Evolutionary conservation across 331 rosid genomes (phyloP), one percentile per base, ranked within the genome.

Genomic region (Stylosanthes scabra): DNA sequence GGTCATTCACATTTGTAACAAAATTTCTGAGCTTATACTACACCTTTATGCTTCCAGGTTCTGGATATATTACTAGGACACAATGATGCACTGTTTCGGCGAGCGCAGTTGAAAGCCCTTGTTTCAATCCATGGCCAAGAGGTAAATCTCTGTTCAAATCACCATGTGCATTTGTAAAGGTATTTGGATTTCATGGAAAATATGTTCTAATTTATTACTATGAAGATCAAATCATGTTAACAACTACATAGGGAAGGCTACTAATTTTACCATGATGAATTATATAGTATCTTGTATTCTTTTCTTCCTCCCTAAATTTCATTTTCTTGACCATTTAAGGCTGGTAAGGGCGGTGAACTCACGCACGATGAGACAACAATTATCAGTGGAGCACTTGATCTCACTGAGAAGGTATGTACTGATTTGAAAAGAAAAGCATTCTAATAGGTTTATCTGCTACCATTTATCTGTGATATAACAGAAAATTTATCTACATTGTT

Each of bases 321-420:
- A 59, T 54, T 59, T 47, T 76, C 50, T 29, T 71, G 66, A 69
- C 71, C 60, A 51, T 69, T 50, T 41, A 69, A 94, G 99, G 99
- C 96, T 54, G 99, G 99, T 60, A 91, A 88, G 79, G 99, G 99
- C 7, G 99, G 99, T 63, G 99, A 94, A 76, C 97, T 94, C 71
- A 89, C 99, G 31, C 99, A 88, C 7, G 96, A 94, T 67, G 99
- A 94, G 86, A 84, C 99, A 15, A 91, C 93, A 11, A 94, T 94
- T 76, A 94, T 94, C 74, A 94, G 96, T 11, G 99, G 99, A 59
- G 99, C 99, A 14, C 84, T 94, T 13, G 99, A 94, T 81, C 89
- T 94, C 74, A 89, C 97, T 52, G 93, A 82, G 82, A 94, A 94
- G 96, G 99, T 89, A 87, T 66, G 14, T 45, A 25, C 31, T 57